Percentiles rank a stretch among this genome's conserved stretches.
These are phyloP conservation scores for Botryobasidium botryosum DNA, from an alignment of 768 basidiomycete species.

Conservation along the genomic window DNA sequence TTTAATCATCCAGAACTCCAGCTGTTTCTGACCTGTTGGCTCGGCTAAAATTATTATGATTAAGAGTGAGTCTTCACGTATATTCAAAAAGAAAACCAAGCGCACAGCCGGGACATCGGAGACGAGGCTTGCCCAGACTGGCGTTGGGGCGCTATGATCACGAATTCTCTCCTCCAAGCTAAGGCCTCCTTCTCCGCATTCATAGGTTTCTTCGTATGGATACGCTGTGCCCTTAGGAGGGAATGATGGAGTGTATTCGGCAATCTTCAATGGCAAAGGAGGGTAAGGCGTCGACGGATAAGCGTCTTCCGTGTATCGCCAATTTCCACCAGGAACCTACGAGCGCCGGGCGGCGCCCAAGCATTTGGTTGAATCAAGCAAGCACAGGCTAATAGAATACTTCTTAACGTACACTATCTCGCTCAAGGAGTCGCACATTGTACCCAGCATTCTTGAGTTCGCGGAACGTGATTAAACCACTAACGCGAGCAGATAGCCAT, in stretches of 20 bases:
- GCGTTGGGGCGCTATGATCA: constrained; percentile 25
- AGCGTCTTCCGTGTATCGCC: not conserved
- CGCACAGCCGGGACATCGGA: constrained; percentile 25
- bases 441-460: not conserved
- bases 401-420: not conserved
- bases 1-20: too few species aligned
- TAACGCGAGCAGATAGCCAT: too few species aligned
- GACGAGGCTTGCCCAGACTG: constrained; percentile 22
- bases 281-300: not conserved
- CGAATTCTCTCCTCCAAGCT: constrained; percentile 17
- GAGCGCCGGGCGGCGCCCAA: not conserved
- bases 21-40: too few species aligned
- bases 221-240: not conserved
- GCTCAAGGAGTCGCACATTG: not conserved
- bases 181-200: not conserved
- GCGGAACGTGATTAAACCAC: not conserved
- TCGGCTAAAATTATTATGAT: too few species aligned
- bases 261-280: too few species aligned
- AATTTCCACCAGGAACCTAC: not conserved
- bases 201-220: not conserved
- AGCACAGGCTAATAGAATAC: not conserved
- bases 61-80: too few species aligned
- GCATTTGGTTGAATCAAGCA: not conserved
- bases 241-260: not conserved
- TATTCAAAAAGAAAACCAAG: too few species aligned